phyloP scores from a whole-genome alignment of 1,139 yeast genomes.

The Suhomyces anneliseae region DNA sequence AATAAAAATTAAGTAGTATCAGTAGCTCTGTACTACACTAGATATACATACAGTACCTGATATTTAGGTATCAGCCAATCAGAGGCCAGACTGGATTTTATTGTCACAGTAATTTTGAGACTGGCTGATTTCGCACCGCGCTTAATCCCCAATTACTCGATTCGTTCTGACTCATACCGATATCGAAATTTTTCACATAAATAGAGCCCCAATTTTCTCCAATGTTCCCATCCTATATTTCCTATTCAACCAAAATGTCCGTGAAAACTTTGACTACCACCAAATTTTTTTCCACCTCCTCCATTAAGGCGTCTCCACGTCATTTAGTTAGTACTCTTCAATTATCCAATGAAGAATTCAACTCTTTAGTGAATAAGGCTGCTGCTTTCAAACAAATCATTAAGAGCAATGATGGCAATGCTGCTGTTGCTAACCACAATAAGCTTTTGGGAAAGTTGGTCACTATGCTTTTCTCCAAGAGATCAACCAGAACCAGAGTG shows the following conservation, averaged over 20 bases:
- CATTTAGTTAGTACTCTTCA: slow-evolving; percentile 82
- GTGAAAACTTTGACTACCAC: slow-evolving; percentile 8
- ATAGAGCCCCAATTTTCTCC: background rate
- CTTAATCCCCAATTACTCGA: slow-evolving; percentile 18
- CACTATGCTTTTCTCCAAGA: slow-evolving; percentile 80
- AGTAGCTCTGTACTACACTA: too few species aligned
- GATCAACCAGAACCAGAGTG: slow-evolving; percentile 93
- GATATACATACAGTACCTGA: too few species aligned
- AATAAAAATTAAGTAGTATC: too few species aligned
- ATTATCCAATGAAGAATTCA: slow-evolving; percentile 66
- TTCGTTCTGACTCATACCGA: slow-evolving; percentile 17
- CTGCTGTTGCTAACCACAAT: slow-evolving; percentile 46
- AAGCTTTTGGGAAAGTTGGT: slow-evolving; percentile 77
- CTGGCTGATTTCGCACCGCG: slow-evolving; percentile 24
- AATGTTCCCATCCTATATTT: background rate
- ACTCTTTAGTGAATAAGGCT: slow-evolving; percentile 67
- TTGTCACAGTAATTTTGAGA: slow-evolving; percentile 6
- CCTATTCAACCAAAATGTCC: slow-evolving; percentile 6
- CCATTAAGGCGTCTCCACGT: slow-evolving; percentile 41
- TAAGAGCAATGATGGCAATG: slow-evolving; percentile 42
- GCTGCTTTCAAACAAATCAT: slow-evolving; percentile 56
- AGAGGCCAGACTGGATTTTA: slow-evolving; percentile 1
- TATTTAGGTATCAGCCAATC: background rate
- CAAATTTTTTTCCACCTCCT: slow-evolving; percentile 12
- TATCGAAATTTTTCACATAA: slow-evolving; percentile 8